A percentile compares a stretch with the other conserved stretches of the same genome.
These are phyloP conservation scores for Penicillium roqueforti DNA, from an alignment of 495 filamentous ascomycete species.

Conservation along the genomic window DNA sequence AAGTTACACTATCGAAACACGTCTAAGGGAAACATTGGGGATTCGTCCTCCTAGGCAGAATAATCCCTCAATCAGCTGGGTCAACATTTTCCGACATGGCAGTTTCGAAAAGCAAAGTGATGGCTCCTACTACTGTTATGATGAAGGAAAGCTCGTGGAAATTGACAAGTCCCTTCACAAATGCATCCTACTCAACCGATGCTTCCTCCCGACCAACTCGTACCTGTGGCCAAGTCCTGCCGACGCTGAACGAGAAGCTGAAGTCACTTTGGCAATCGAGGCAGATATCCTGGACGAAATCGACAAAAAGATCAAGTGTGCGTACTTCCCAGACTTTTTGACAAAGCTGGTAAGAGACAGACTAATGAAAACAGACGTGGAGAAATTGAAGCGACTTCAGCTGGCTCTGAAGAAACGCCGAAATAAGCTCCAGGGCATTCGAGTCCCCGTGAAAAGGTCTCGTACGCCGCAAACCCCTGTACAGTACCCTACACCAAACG, in stretches of 20 bases:
- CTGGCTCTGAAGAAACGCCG: conserved; percentile 6
- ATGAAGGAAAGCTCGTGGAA: neutral
- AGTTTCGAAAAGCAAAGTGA: conserved; percentile 1
- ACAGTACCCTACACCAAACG: neutral
- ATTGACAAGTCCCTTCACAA: neutral
- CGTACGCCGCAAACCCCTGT: neutral
- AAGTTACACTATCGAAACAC: conserved; percentile 1
- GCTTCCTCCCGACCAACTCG: neutral
- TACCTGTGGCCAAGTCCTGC: neutral
- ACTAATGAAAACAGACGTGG: conserved; percentile 1
- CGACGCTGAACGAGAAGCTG: neutral
- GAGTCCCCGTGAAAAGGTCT: neutral
- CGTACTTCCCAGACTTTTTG: neutral
- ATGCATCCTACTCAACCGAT: neutral
- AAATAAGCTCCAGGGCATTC: neutral
- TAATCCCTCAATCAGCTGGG: neutral
- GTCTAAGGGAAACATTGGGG: neutral
- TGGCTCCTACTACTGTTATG: neutral
- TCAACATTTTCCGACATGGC: conserved; percentile 2
- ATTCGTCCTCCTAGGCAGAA: neutral
- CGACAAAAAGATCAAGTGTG: neutral
- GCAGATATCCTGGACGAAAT: neutral
- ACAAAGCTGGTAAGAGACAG: neutral
- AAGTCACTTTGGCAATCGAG: conserved; percentile 1
- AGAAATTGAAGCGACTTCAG: conserved; percentile 6